Conservation (phyloP, 345 rosid species). For the Mallotus nudiflorus region DNA sequence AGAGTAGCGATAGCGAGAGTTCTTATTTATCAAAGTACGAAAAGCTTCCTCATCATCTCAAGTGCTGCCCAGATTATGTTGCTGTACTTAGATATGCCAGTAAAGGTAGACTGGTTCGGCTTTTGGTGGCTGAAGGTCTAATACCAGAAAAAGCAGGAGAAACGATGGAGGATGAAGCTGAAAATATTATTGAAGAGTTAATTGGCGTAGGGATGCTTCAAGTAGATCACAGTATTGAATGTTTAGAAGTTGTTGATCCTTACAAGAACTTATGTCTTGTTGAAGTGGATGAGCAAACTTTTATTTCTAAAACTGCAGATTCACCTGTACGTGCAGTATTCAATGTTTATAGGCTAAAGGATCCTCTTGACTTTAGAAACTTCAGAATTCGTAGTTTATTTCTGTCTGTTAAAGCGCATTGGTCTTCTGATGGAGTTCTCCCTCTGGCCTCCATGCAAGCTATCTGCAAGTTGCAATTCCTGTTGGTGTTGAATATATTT, state of each 20-base stretch:
- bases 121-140: too few relatives aligned
- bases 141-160: too few relatives aligned
- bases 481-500: slow-evolving; percentile 8
- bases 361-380: not conserved
- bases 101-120: too few relatives aligned
- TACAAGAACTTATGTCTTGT: not conserved
- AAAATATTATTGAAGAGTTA: not conserved
- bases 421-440: too few relatives aligned
- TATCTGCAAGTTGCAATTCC: slow-evolving; percentile 9
- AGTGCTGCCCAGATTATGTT: too few relatives aligned
- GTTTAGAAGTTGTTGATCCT: not conserved
- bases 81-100: too few relatives aligned
- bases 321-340: not conserved
- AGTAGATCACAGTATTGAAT: not conserved
- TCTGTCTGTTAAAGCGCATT: too few relatives aligned
- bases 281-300: not conserved
- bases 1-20: too few relatives aligned
- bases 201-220: not conserved
- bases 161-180: not conserved
- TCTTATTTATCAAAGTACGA: too few relatives aligned
- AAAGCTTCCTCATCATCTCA: too few relatives aligned
- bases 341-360: not conserved
- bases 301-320: not conserved
- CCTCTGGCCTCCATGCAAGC: not conserved
- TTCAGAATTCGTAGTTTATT: not conserved